Evolutionary conservation across 495 filamentous ascomycete genomes (phyloP).

Genomic region (Annulohypoxylon nitens): DNA sequence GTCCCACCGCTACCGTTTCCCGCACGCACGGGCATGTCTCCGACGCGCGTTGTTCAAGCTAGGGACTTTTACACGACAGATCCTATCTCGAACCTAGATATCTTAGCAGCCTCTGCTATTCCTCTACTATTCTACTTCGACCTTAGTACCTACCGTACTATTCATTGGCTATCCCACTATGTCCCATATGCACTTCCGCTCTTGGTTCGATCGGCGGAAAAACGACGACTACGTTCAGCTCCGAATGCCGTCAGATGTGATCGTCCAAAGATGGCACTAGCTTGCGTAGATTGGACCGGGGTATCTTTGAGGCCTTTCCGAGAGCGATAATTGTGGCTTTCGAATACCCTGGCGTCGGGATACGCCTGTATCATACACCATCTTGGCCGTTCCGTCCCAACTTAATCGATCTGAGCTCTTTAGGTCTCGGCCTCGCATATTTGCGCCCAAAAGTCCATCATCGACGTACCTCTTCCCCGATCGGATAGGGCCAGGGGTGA

Average conservation of each 20-base stretch:
- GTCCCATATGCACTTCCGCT: conserved; percentile 17
- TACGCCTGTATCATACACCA: conserved; percentile 42
- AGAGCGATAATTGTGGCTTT: conserved; percentile 42
- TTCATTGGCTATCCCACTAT: conserved; percentile 18
- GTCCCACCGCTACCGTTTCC: conserved; percentile 45
- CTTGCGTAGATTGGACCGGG: conserved; percentile 43
- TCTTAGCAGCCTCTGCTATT: conserved; percentile 38
- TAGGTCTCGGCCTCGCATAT: conserved; percentile 37
- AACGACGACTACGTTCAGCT: conserved; percentile 34
- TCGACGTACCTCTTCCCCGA: conserved; percentile 42
- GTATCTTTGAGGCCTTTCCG: conserved; percentile 43
- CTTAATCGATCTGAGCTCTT: conserved; percentile 38
- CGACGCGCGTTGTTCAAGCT: conserved; percentile 32
- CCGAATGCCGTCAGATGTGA: conserved; percentile 31
- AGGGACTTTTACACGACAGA: conserved; percentile 37
- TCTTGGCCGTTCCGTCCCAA: conserved; percentile 33
- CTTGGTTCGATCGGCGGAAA: conserved; percentile 16
- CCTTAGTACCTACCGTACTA: conserved; percentile 27
- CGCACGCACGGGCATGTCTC: conserved; percentile 43
- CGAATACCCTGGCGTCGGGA: conserved; percentile 38
- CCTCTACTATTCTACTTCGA: conserved; percentile 35
- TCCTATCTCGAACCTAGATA: conserved; percentile 22
- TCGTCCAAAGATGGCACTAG: conserved; percentile 39
- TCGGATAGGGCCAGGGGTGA: conserved; percentile 39
- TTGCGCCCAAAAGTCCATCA: conserved; percentile 36